Evolutionary conservation across 306 rosid species (phyloP), one percentile per base, ranked within the genome.

Genomic region (Sophora flavescens): DNA sequence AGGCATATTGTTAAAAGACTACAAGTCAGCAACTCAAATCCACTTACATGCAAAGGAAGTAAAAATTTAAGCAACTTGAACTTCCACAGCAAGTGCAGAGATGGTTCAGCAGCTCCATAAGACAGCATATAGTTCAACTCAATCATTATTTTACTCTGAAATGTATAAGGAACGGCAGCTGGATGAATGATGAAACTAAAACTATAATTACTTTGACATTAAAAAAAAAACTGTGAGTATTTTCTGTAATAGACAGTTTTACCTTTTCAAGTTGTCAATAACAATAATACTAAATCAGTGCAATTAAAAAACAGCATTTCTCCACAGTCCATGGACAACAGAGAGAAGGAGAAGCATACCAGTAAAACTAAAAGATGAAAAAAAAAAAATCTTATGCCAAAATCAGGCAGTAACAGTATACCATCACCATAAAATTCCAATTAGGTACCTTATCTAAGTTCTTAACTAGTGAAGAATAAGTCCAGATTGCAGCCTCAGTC

Each of bases 81-180:
- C 76, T 87, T 86, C 92, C 87, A 89, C 53, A 93, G 95, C 83
- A 91, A 75, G 71, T 59, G 78, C 28, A 93, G 78, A 72, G 98
- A 93, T 47, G 93, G 85, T 72, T 84, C 88, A 61, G 97, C 95
- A 70, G 98, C 98, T 69, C 98, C 98, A 79, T 93, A 93, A 68
- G 98, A 89, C 32, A 95, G 80, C 97, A 95, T 95, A 80, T 92
- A 92, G 89, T 95, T 89, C 85, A 95, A 44, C 63, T 95, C 98
- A 88, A 90, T 62, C 96, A 89, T 84, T 71, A 90, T 13, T 87
- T 90, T 92, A 70, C 33, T 13, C 98, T 95, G 91, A 86, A 68
- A 81, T 57, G 74, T 26, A 56, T 8, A 86, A 75, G 50, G 18
- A 70, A 76, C 51, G 76, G 78, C 36, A 54, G 59, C 62, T 67